Base-by-base conservation (phyloP, 768 basidiomycete genomes). In the Pulveroboletus sp. region DNA sequence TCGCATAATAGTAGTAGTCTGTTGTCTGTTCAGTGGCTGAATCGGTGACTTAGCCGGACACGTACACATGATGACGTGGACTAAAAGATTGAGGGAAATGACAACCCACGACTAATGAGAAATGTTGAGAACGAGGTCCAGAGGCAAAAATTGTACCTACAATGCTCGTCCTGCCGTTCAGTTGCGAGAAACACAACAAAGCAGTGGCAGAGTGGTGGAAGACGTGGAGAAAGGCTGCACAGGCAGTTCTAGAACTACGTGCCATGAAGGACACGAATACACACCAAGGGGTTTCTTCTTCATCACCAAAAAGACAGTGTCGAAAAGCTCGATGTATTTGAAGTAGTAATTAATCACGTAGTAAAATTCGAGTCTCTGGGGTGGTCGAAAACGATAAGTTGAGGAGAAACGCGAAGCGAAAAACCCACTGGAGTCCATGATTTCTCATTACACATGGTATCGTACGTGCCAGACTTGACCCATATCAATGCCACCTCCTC, bases 1-100 rank as follows among this genome's bases (percentile, higher is more conserved):
- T 97, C 22, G 93, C 93, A 71, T 88, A 98, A 74, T 99, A 99
- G 74, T 99, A 99, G 71, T 98, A 99, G 75, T 99, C 93, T 94
- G 62, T 6, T 17, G 7, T 20, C 19, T 16, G 17, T 29, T 40
- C 31, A 57, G 51, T 22, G 49, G 23, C 39, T 10, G 2, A 11
- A 7, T 29, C 13, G 9, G 17, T 16, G 6, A 10, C 24, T 2
- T 27, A 37, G 17, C 11, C 24, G 24, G n/a, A 19, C 34, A 79
- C 88, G 68, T 69, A 93, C 91, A 98, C 96, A 99, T 99, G 62
- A 96, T 72, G 66, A 98, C 94, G 71, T 99, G 96, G 42, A 98
- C 95, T 49, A 77, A 70, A 51, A 98, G 75, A 75, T 98, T 98
- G 56, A 96, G 80, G 40, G 76, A 71, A 69, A 98, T 98, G 54